Evolutionary conservation across 495 filamentous ascomycete genomes (phyloP).

Genomic region (Hypoxylon cercidicola): DNA sequence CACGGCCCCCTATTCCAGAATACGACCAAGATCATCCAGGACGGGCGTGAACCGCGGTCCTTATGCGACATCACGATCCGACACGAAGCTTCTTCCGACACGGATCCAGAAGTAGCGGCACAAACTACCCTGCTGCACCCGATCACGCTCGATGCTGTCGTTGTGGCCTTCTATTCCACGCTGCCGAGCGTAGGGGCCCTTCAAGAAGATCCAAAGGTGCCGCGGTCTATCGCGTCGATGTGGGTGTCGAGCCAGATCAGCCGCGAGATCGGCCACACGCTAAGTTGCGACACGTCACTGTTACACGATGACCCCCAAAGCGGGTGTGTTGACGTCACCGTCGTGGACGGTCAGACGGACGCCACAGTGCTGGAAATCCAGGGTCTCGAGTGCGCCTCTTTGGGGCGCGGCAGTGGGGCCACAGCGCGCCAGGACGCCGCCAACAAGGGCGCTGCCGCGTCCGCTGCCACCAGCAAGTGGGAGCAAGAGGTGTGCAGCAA

Average conservation of each 20-base stretch:
- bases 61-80: background rate
- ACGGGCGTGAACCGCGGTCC: background rate
- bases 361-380: too few species aligned
- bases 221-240: too few species aligned
- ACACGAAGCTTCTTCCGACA: background rate
- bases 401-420: background rate
- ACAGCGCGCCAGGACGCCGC: constrained; percentile 1
- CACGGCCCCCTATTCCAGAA: background rate
- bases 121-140: constrained; percentile 1
- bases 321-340: background rate
- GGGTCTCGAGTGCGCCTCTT: too few species aligned
- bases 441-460: background rate
- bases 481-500: too few species aligned
- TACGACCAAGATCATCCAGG: background rate
- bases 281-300: background rate
- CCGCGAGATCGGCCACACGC: too few species aligned
- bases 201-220: too few species aligned
- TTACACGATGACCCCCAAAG: background rate
- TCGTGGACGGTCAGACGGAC: background rate
- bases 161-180: background rate
- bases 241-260: too few species aligned
- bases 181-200: constrained; percentile 1
- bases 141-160: too few species aligned
- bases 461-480: background rate
- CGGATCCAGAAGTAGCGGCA: background rate